A percentile compares a stretch with the other conserved stretches of the same genome.
Conservation (phyloP, 306 rosid species). For the Pterocarpus santalinus region DNA sequence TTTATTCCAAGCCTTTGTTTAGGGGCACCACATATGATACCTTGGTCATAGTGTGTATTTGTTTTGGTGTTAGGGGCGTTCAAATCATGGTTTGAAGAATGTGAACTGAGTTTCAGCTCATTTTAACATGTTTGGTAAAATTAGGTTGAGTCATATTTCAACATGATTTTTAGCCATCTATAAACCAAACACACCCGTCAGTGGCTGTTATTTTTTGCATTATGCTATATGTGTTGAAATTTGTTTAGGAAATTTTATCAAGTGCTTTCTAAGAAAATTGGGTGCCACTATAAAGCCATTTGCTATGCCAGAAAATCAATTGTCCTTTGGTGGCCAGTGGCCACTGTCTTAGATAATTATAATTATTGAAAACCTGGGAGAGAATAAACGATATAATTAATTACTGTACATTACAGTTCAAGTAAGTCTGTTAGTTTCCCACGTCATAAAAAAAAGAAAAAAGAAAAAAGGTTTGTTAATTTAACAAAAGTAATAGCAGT, state of each 20-base stretch:
- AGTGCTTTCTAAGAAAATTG: neutral
- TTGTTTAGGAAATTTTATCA: neutral
- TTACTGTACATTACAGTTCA: neutral
- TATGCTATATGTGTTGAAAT: neutral
- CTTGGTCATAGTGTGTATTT: neutral
- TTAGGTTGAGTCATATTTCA: too few species aligned
- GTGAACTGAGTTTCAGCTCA: too few species aligned
- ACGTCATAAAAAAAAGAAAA: too few species aligned
- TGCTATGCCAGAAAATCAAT: neutral
- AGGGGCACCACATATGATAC: neutral
- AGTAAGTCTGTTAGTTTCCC: neutral
- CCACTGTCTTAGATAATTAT: neutral
- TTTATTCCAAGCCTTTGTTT: constrained; percentile 2
- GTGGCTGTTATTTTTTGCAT: neutral
- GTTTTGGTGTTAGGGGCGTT: too few species aligned
- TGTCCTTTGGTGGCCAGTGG: neutral
- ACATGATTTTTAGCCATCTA: too few species aligned
- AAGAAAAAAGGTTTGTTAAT: too few species aligned
- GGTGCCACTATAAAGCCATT: neutral
- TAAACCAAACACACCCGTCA: too few species aligned
- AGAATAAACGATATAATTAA: neutral
- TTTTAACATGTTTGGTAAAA: too few species aligned
- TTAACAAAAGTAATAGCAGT: neutral
- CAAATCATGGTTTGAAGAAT: too few species aligned
- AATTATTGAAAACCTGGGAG: neutral